Evolutionary conservation across 805 yeast species (phyloP), one percentile per base, ranked within the genome.

Genomic region (Ogataea naganishii): DNA sequence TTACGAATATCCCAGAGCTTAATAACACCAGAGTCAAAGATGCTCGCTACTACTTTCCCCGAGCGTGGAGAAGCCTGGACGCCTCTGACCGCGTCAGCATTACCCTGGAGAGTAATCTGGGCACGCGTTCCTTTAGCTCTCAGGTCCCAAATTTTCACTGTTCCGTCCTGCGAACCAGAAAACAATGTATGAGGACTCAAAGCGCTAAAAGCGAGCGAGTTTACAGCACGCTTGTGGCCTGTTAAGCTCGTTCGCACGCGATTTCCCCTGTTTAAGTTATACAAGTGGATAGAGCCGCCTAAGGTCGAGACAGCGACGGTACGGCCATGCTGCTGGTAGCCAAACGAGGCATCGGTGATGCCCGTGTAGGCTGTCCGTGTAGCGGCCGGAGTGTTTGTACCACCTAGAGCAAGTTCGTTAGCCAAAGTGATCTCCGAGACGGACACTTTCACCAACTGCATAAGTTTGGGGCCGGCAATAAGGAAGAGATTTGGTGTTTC

Each of bases 11-110:
- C 98, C 75, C 83, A 88, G 41, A 80, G 75, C 42, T 81, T 75
- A n/a, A 89, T 65, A 3, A 82, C 72, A 11, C 98, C 98, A 2
- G 84, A 74, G 51, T 92, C 97, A 53, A 82, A 89, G 6, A 83
- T 85, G 1, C 88, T 75, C 2, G 86, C 80, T 30, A 89, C 63
- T 23, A 69, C 65, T 36, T 69, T 62, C 4, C 69, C 55, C 17
- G 72, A 65, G 41, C 66, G 71, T 6, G 69, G 66, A 34, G 72
- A 62, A 51, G 67, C 56, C 58, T 69, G 72, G 37, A 72, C 71
- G 22, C 69, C 58, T 20, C 80, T 48, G 7, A 74, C 69, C 1
- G 94, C 80, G 46, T 85, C 96, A 1, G 83, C 72, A 27, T 75
- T 75, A 12, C 80, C 74, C 29, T 58, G 56, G 36, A 80, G 66